Percentiles rank a stretch among this genome's conserved stretches.
These are phyloP conservation scores for Sporothrix pallida DNA, from an alignment of 2,329 filamentous ascomycete species.

Conservation along the genomic window DNA sequence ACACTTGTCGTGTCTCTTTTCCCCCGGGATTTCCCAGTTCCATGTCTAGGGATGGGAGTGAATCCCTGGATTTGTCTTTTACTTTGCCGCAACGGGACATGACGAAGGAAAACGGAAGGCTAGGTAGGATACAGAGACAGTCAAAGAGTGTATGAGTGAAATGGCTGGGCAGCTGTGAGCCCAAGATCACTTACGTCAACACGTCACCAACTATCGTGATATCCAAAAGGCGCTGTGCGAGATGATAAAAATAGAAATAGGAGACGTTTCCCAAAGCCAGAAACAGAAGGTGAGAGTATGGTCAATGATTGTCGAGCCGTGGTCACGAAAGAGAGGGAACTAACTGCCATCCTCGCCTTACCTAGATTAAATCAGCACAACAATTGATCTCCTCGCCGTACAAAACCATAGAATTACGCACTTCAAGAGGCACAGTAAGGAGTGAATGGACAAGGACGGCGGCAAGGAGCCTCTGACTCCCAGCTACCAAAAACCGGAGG, in stretches of 20 bases:
- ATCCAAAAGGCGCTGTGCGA: no score
- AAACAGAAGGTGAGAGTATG: conserved; percentile 10
- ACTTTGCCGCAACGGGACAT: neutral
- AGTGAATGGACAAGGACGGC: no score
- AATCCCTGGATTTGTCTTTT: neutral
- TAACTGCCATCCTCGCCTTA: neutral
- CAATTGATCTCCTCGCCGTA: neutral
- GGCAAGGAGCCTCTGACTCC: neutral
- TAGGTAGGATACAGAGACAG: no score
- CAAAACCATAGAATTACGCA: neutral
- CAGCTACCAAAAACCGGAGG: neutral
- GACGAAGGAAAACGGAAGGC: neutral
- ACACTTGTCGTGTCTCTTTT: neutral
- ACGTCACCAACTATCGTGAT: neutral
- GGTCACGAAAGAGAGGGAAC: conserved; percentile 1
- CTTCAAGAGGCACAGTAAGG: neutral
- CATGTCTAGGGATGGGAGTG: neutral
- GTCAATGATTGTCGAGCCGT: neutral
- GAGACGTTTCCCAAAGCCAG: neutral
- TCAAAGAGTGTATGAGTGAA: no score
- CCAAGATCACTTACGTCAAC: no score
- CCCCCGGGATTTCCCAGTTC: neutral
- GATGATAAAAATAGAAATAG: neutral
- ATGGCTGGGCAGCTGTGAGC: neutral
- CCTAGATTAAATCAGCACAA: conserved; percentile 14